phyloP scores from a whole-genome alignment of 352 stramenopile genomes.

The Stephanocyclus meneghinianus region DNA sequence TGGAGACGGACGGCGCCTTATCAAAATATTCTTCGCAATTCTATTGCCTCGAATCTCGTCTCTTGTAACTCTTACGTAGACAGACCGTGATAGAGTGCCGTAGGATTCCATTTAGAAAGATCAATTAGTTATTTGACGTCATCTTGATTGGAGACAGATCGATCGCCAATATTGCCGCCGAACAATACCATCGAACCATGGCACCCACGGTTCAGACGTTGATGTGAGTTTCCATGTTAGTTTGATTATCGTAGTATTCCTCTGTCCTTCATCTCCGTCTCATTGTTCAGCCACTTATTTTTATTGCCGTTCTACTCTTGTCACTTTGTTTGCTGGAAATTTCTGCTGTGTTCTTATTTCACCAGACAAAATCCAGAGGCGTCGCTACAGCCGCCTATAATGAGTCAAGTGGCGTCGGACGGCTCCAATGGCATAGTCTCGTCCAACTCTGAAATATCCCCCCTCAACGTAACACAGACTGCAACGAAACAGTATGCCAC shows the following conservation, averaged over 20 bases:
- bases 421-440: background rate
- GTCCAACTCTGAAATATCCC: constrained; percentile 8
- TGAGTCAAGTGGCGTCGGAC: background rate
- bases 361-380: background rate
- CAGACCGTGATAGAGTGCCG: too few species aligned
- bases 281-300: too few species aligned
- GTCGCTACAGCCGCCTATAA: background rate
- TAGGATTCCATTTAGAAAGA: background rate
- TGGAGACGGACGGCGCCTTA: too few species aligned
- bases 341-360: too few species aligned
- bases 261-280: too few species aligned
- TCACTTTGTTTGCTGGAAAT: too few species aligned
- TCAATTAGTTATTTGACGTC: background rate
- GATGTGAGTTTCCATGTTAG: constrained; percentile 4
- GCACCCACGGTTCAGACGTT: constrained; percentile 5
- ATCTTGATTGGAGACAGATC: background rate
- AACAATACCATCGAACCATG: background rate
- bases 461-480: background rate
- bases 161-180: background rate
- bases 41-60: background rate
- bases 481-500: constrained; percentile 12
- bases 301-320: too few species aligned
- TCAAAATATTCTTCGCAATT: background rate
- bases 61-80: too few species aligned
- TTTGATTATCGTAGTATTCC: background rate